Base-by-base conservation (phyloP, 83 land plant species). In the Picea mariana region DNA sequence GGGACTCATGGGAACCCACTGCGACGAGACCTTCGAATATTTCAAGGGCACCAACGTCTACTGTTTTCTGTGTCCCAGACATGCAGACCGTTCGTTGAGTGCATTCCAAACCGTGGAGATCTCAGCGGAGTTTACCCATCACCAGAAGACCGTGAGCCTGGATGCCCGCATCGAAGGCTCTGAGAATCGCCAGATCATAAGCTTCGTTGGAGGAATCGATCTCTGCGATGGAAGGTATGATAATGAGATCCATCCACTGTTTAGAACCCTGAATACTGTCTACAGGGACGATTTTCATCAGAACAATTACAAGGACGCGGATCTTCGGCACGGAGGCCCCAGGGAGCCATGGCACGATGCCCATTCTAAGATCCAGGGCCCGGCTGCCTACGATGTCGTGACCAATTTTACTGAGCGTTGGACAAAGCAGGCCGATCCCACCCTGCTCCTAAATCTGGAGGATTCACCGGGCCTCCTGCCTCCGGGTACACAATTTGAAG, bases 171-270 rank as follows among this genome's bases (percentile, higher is more conserved):
- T 59, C 18, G 52, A 85, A n/a, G 80, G 65, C 26, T 31, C 58
- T 2, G 59, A 27, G 15, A 72, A 23, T 9, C 79, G 85, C 24
- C 77, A 81, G 13, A 52, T 86, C 40, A 83, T 88, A n/a, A 82
- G 90, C 65, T 86, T 91, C 66, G 77, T 85, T 16, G 90, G 93
- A 9, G 93, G 93, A 40, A 90, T 91, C 2, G 93, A 91, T 82
- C 86, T 91, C 34, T 82, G 88, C 66, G 86, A 83, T 73, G 93
- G 93, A 17, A 76, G 93, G 24, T 89, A 91, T 68, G 92, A 90
- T 62, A 83, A 80, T 16, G 90, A 87, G 76, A n/a, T 82, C 7
- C 93, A 91, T 82, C 49, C 89, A 0, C 83, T 95, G 78, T 95
- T 95, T 69, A 82, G 72, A 8, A 85, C 88, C 21, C 90, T 94